Conservation (phyloP, 1,139 yeast genomes). For the Hyphopichia buzzinii region DNA sequence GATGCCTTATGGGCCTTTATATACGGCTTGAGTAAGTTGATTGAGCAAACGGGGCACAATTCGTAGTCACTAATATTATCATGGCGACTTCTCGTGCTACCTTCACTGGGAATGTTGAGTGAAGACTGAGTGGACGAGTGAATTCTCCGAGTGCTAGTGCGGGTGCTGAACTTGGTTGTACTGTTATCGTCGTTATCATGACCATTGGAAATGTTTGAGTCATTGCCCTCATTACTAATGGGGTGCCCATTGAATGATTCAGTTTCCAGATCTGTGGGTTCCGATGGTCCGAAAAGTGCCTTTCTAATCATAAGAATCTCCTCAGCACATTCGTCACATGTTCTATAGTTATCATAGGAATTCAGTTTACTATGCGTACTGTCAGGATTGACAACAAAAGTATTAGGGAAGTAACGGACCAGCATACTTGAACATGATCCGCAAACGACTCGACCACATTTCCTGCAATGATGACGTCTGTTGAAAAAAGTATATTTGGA, state of each 20-base stretch:
- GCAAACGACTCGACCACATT: conserved; percentile 80
- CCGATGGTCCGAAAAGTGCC: conserved; percentile 30
- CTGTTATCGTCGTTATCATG: conserved; percentile 14
- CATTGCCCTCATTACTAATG: conserved; percentile 2
- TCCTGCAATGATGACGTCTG: conserved; percentile 89
- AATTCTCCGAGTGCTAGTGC: conserved; percentile 16
- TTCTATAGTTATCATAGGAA: conserved; percentile 44
- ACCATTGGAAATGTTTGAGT: background rate
- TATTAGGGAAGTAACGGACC: conserved; percentile 41
- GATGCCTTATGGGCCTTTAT: conserved; percentile 31
- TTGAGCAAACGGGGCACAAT: conserved; percentile 46
- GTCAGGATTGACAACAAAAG: conserved; percentile 31
- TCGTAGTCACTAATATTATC: conserved; percentile 32
- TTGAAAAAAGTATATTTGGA: conserved; percentile 59
- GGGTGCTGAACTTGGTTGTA: conserved; percentile 24
- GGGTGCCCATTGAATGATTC: conserved; percentile 1
- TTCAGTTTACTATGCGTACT: conserved; percentile 24
- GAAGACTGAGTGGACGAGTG: conserved; percentile 32
- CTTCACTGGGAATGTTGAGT: background rate
- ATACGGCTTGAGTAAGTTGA: conserved; percentile 54
- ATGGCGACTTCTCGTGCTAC: conserved; percentile 7
- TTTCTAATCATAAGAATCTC: conserved; percentile 58
- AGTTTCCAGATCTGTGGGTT: background rate
- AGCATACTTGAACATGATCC: conserved; percentile 56
- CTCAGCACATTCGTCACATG: conserved; percentile 70